Conservation (phyloP, 805 yeast species). For the Phaffomyces thermotolerans region DNA sequence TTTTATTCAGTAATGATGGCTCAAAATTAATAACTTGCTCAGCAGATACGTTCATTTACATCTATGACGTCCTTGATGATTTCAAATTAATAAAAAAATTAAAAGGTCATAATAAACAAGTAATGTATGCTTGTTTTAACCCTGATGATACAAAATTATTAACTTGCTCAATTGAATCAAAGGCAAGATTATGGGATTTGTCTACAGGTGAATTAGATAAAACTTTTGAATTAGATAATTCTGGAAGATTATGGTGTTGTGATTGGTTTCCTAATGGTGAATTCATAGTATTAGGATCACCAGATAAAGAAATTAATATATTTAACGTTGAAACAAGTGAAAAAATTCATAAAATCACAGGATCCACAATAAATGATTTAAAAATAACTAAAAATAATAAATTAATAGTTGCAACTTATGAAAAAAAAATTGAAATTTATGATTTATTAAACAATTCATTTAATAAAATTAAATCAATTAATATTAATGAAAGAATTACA, state of each 20-base stretch:
- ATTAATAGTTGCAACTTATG: conserved; percentile 59
- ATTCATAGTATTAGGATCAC: conserved; percentile 65
- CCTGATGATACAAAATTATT: conserved; percentile 60
- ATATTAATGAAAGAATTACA: conserved; percentile 52
- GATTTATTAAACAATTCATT: conserved; percentile 33
- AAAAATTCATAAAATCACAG: conserved; percentile 24
- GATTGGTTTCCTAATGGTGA: conserved; percentile 60
- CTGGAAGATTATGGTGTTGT: conserved; percentile 44
- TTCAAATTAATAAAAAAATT: conserved; percentile 33
- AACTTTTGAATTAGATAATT: conserved; percentile 15
- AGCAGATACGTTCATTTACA: conserved; percentile 51
- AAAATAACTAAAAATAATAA: conserved; percentile 60
- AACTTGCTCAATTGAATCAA: conserved; percentile 66
- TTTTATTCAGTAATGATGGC: conserved; percentile 74
- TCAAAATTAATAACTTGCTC: conserved; percentile 70
- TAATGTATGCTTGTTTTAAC: conserved; percentile 70
- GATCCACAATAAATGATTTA: conserved; percentile 56
- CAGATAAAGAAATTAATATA: conserved; percentile 55
- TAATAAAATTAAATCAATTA: conserved; percentile 36
- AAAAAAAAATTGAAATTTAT: conserved; percentile 53
- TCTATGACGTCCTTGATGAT: conserved; percentile 55
- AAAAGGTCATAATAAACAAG: conserved; percentile 42
- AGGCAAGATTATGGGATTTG: conserved; percentile 64
- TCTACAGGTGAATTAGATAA: conserved; percentile 27
- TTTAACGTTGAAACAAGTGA: conserved; percentile 32